Percentiles rank a stretch among this genome's conserved stretches.
These are phyloP conservation scores for Solanum etuberosum DNA, from an alignment of 257 asterid species.

Conservation along the genomic window DNA sequence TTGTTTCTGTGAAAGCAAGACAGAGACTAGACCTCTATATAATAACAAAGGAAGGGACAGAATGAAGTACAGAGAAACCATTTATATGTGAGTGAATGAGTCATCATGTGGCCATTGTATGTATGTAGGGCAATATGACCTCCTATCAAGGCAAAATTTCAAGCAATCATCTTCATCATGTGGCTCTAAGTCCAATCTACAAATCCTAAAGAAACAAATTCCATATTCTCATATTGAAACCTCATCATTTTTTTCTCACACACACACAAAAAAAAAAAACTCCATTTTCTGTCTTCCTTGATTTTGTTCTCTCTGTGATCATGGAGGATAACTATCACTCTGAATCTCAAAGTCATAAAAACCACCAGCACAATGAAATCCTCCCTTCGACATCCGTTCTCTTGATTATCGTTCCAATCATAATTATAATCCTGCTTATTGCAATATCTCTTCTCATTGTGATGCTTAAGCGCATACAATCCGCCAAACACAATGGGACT, in stretches of 20 bases:
- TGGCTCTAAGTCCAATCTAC: slow-evolving; percentile 4
- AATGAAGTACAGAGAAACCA: slow-evolving; percentile 11
- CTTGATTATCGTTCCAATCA: slow-evolving; percentile 36
- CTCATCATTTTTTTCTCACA: neutral
- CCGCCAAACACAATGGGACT: slow-evolving; percentile 6
- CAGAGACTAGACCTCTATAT: slow-evolving; percentile 31
- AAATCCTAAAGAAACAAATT: neutral
- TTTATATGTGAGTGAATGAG: slow-evolving; percentile 4
- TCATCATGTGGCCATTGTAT: neutral
- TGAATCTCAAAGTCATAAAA: slow-evolving; percentile 8
- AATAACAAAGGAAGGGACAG: slow-evolving; percentile 31
- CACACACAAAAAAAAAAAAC: neutral
- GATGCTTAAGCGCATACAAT: slow-evolving; percentile 50
- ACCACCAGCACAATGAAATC: slow-evolving; percentile 17
- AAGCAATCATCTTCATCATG: slow-evolving; percentile 11
- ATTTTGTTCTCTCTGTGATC: neutral
- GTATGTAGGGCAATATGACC: slow-evolving; percentile 3
- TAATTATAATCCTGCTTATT: slow-evolving; percentile 40
- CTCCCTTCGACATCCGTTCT: slow-evolving; percentile 47
- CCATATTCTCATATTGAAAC: neutral
- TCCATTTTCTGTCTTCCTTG: neutral
- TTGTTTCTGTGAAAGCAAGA: slow-evolving; percentile 20
- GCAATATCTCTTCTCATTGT: slow-evolving; percentile 33
- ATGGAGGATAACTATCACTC: slow-evolving; percentile 27
- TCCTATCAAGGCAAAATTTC: neutral